Evolutionary conservation across 805 yeast species (phyloP).

Genomic region (Kodamaea leandrae): DNA sequence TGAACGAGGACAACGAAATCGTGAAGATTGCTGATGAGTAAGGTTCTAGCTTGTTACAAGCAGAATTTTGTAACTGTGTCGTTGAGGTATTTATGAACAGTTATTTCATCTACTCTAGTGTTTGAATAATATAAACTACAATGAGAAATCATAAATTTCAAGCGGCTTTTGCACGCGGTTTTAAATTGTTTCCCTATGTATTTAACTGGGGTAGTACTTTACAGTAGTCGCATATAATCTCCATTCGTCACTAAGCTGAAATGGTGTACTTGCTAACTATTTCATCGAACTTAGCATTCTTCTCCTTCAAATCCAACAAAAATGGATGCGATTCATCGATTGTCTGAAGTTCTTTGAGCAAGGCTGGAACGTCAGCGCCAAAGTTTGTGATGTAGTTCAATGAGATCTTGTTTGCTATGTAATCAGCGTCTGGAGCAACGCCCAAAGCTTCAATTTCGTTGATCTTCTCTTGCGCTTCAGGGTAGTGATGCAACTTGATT

Average conservation of each 20-base stretch:
- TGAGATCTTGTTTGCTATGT: conserved; percentile 65
- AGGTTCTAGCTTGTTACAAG: too few relatives aligned
- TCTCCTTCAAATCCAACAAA: conserved; percentile 56
- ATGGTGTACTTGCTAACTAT: conserved; percentile 57
- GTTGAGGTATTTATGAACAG: not conserved
- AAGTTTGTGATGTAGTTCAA: conserved; percentile 47
- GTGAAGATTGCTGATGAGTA: conserved; percentile 24
- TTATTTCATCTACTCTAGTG: not conserved
- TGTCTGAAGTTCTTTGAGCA: conserved; percentile 45
- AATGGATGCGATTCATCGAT: conserved; percentile 57
- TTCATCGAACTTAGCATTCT: conserved; percentile 63
- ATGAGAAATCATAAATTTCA: too few relatives aligned
- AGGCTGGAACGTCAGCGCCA: conserved; percentile 44
- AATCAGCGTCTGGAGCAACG: conserved; percentile 37
- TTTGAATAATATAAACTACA: not conserved
- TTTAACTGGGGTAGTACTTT: too few relatives aligned
- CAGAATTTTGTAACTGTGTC: too few relatives aligned
- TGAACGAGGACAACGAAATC: conserved; percentile 36
- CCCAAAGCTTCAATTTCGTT: conserved; percentile 45
- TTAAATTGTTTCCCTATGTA: too few relatives aligned
- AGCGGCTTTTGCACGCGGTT: not conserved
- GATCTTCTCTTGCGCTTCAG: conserved; percentile 72
- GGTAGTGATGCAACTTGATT: conserved; percentile 72
- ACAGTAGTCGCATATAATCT: not conserved
- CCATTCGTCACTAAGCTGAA: not conserved